Evolutionary conservation across 768 basidiomycete genomes (phyloP), one percentile per base, ranked within the genome.

Genomic region (Agaricus sinodeliciosus): DNA sequence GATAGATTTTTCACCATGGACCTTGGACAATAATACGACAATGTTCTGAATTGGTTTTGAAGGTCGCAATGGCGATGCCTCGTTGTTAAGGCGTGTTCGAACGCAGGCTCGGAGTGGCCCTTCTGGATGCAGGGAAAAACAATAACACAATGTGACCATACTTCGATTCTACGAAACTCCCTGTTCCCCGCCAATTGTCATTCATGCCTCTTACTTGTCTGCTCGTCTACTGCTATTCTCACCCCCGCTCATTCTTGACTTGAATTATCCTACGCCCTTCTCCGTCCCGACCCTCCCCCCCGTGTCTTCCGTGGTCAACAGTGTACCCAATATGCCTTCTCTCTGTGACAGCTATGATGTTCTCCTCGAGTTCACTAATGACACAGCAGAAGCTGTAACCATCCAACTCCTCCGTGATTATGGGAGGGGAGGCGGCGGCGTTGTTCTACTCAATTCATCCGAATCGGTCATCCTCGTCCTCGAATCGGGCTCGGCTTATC

Each of bases 291-390:
- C 55, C 57, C 54, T 56, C 49, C 44, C 57, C 57, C 55, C 49
- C 59, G 55, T 58, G 51, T 51, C 40, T 59, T 57, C 48, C 50
- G 25, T 51, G 43, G 57, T 16, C 39, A 11, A 37, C 49, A 43
- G 44, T 48, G 25, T 54, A 41, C 26, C 35, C 37, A 25, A 25
- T 9, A 86, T 87, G 85, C 85, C 85, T 55, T 76, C 75, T 26
- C 68, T 73, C 59, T 71, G 80, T 12, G 75, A 82, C 65, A 64
- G 62, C 55, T 85, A 83, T 69, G 84, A 85, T 61, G 75, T 86
- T 63, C 72, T 80, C 50, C 78, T 87, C 63, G 81, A 82, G 63
- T 76, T 87, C 64, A 78, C 77, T 46, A 87, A 87, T 65, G 85
- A 87, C 60, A 84, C 82, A 13, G 77, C 72, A 59, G 80, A 83